phyloP scores from a whole-genome alignment of 1,284 basidiomycete species.

The Coriolopsis trogii region DNA sequence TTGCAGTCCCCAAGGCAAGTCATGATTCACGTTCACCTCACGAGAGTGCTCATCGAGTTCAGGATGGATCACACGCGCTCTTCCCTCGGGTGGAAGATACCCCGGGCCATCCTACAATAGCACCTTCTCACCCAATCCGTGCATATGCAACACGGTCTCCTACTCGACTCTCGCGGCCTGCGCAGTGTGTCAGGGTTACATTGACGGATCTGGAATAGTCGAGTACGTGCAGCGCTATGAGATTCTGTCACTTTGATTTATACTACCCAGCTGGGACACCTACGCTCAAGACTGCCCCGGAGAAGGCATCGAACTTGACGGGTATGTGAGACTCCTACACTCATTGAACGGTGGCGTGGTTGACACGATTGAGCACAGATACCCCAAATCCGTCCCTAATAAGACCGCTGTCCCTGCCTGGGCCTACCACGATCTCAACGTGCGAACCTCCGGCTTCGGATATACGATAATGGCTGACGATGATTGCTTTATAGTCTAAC shows the following conservation, averaged over 20 bases:
- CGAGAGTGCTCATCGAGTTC: background rate
- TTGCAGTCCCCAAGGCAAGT: background rate
- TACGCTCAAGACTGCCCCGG: background rate
- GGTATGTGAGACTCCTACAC: background rate
- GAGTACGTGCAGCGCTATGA: background rate
- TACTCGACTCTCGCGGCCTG: conserved; percentile 6
- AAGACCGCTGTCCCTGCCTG: conserved; percentile 1
- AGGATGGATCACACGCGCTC: too few species aligned
- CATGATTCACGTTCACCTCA: background rate
- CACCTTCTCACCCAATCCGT: background rate
- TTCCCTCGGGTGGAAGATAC: too few species aligned
- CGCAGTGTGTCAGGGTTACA: conserved; percentile 1
- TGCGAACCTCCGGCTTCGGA: too few species aligned
- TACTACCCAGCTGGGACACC: background rate
- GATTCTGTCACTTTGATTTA: background rate
- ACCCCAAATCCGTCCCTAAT: background rate
- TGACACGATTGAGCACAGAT: background rate
- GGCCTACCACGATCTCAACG: background rate
- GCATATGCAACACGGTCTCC: conserved; percentile 4
- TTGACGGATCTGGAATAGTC: background rate
- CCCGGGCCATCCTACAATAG: background rate
- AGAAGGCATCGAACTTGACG: background rate
- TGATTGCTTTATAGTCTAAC: background rate
- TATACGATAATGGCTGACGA: too few species aligned
- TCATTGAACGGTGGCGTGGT: background rate